Evolutionary conservation across 2,329 filamentous ascomycete species (phyloP).

Genomic region (Lachnellula occidentalis): DNA sequence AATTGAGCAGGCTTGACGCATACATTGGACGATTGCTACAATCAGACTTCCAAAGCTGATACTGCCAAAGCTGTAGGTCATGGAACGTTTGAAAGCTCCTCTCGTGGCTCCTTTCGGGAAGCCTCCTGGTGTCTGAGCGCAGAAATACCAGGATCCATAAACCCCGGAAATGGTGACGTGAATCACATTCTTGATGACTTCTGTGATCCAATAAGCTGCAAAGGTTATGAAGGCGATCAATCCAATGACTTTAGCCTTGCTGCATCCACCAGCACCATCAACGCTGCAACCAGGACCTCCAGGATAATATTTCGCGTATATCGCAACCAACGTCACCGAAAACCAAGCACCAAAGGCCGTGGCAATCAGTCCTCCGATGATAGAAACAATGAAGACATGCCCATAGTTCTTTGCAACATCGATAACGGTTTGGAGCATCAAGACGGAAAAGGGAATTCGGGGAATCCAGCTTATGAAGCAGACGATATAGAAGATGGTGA

Average conservation of each 20-base stretch:
- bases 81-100: conserved; percentile 72
- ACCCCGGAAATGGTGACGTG: conserved; percentile 83
- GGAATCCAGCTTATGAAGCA: conserved; percentile 87
- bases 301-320: conserved; percentile 81
- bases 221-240: conserved; percentile 85
- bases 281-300: conserved; percentile 40
- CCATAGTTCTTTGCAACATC: conserved; percentile 79
- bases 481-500: conserved; percentile 72
- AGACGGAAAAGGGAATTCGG: conserved; percentile 81
- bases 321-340: conserved; percentile 75
- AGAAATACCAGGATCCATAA: conserved; percentile 93
- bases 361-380: conserved; percentile 73
- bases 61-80: conserved; percentile 90
- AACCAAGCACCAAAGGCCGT: conserved; percentile 80
- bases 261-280: conserved; percentile 49
- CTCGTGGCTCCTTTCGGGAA: conserved; percentile 76
- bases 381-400: conserved; percentile 79
- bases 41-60: conserved; percentile 82
- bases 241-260: conserved; percentile 72
- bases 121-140: conserved; percentile 50
- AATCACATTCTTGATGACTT: conserved; percentile 90
- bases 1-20: conserved; percentile 78
- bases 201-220: conserved; percentile 88
- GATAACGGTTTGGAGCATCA: conserved; percentile 84
- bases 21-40: conserved; percentile 79